Evolutionary conservation across 306 rosid genomes (phyloP).

Genomic region (Vigna nakashimae): DNA sequence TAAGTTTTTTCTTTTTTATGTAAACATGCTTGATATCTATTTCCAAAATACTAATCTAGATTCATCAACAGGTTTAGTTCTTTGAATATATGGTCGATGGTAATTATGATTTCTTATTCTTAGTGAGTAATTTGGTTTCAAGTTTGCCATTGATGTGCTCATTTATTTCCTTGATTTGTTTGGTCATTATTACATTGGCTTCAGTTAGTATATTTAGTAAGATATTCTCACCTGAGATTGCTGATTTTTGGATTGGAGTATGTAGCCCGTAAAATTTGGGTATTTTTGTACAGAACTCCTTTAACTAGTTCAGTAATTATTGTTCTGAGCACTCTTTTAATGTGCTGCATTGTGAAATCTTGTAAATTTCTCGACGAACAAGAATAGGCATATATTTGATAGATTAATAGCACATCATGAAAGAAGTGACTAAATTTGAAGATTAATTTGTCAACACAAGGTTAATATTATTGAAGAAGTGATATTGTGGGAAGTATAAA

Average conservation of each 20-base stretch:
- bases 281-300: no score
- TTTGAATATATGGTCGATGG: background rate
- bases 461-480: background rate
- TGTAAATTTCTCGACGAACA: slow-evolving; percentile 3
- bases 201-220: background rate
- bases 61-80: slow-evolving; percentile 19
- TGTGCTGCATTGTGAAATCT: slow-evolving; percentile 2
- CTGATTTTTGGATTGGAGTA: background rate
- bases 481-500: background rate
- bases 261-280: background rate
- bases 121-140: slow-evolving; percentile 14
- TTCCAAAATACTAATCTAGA: slow-evolving; percentile 22
- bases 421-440: slow-evolving; percentile 9
- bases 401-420: slow-evolving; percentile 4
- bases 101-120: slow-evolving; percentile 8
- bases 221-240: background rate
- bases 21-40: slow-evolving; percentile 32
- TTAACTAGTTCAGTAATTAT: no score
- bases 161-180: slow-evolving; percentile 1
- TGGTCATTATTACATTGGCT: background rate
- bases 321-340: background rate
- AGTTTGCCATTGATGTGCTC: slow-evolving; percentile 14
- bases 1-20: slow-evolving; percentile 28
- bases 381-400: background rate
- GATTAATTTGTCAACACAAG: background rate